Conservation (phyloP, 805 yeast genomes). For the Vanderwaltozyma yarrowii region DNA sequence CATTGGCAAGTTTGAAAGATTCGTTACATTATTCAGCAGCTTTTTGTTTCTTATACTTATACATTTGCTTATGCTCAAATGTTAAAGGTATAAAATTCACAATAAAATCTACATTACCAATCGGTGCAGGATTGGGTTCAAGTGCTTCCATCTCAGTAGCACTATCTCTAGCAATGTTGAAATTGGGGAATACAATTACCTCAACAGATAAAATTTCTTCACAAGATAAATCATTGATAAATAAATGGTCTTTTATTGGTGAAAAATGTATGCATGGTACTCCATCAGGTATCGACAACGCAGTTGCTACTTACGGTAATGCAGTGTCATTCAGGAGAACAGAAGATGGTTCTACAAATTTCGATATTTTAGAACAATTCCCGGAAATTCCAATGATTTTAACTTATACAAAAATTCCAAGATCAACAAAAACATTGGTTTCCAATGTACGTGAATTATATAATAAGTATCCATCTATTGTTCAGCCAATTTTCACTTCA, state of each 20-base stretch:
- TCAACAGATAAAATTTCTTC: constrained; percentile 26
- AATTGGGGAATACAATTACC: constrained; percentile 46
- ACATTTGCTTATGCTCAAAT: constrained; percentile 44
- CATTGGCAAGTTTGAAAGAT: constrained; percentile 38
- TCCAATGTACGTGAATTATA: constrained; percentile 53
- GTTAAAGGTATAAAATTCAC: constrained; percentile 47
- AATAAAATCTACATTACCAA: constrained; percentile 77
- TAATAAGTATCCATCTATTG: constrained; percentile 44
- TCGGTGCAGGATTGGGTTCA: constrained; percentile 95
- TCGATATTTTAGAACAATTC: constrained; percentile 32
- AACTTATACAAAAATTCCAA: constrained; percentile 79
- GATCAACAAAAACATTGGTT: constrained; percentile 79
- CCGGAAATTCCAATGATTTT: constrained; percentile 67
- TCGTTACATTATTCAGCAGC: constrained; percentile 69
- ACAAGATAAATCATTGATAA: constrained; percentile 50
- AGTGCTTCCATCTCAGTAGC: constrained; percentile 87
- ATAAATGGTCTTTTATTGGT: constrained; percentile 84
- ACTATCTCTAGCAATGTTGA: constrained; percentile 61
- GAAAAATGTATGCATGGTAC: constrained; percentile 94
- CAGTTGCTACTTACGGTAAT: constrained; percentile 93
- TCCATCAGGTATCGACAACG: constrained; percentile 94
- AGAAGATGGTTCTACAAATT: constrained; percentile 13
- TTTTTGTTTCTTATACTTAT: constrained; percentile 72
- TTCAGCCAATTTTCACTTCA: constrained; percentile 54
- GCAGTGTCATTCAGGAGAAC: constrained; percentile 79